Conservation (phyloP, 2,329 filamentous ascomycete genomes). For the Tolypocladium paradoxum region DNA sequence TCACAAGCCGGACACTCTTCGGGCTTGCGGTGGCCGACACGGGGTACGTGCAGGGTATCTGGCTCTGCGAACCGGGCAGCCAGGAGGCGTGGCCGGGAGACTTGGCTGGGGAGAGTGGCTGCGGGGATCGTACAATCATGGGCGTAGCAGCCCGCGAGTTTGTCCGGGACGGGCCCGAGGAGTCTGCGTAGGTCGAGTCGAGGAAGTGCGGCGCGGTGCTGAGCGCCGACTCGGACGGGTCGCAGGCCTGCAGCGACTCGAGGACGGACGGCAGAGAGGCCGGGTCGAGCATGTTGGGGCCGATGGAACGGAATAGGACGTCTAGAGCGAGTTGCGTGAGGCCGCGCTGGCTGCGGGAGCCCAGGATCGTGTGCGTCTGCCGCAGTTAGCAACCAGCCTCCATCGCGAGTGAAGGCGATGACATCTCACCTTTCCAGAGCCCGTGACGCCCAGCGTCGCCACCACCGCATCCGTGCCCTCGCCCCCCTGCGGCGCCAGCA, state of each 20-base stretch:
- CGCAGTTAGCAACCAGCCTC: neutral
- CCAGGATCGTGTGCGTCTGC: constrained; percentile 91
- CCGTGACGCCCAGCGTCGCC: constrained; percentile 87
- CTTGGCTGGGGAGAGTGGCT: constrained; percentile 19
- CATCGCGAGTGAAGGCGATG: neutral
- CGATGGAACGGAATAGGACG: constrained; percentile 75
- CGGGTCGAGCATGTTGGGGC: constrained; percentile 56
- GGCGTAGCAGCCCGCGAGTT: constrained; percentile 59
- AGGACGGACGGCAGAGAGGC: constrained; percentile 50
- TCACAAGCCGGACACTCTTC: constrained; percentile 35
- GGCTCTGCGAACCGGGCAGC: constrained; percentile 8
- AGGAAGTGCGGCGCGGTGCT: constrained; percentile 66
- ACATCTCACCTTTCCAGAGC: constrained; percentile 74
- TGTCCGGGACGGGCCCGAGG: constrained; percentile 41
- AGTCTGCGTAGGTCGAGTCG: constrained; percentile 65
- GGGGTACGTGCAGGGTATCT: constrained; percentile 20
- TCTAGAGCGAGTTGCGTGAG: constrained; percentile 88
- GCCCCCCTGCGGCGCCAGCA: constrained; percentile 59
- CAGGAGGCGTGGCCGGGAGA: constrained; percentile 6
- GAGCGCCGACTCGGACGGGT: constrained; percentile 71
- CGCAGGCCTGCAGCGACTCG: constrained; percentile 63
- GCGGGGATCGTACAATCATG: constrained; percentile 47
- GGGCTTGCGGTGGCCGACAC: constrained; percentile 19
- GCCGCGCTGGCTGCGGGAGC: constrained; percentile 75
- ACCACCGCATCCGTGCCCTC: constrained; percentile 82